These are phyloP conservation scores for Kingdonia uniflora DNA, from an alignment of 164 flowering plant species.

Conservation along the genomic window DNA sequence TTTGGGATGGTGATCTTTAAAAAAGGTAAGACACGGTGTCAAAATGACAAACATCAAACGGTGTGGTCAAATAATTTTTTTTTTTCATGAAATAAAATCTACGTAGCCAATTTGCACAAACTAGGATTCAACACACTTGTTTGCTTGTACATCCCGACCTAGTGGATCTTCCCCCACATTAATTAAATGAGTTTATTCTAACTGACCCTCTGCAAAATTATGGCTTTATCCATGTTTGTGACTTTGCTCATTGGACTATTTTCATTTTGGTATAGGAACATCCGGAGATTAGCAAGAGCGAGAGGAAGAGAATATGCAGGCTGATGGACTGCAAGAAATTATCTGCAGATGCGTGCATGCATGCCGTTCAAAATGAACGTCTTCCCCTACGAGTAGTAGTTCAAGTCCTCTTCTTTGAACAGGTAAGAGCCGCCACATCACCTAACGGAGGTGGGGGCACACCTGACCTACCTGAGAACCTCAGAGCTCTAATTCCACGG, in stretches of 20 bases:
- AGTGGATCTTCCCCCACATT: too few species aligned
- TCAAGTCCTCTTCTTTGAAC: conserved; percentile 95
- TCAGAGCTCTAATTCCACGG: conserved; percentile 25
- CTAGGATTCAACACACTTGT: too few species aligned
- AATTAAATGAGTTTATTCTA: too few species aligned
- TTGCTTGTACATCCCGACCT: too few species aligned
- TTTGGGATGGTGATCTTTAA: too few species aligned
- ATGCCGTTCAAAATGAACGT: conserved; percentile 92
- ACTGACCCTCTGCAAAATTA: too few species aligned
- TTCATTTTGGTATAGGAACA: conserved; percentile 50
- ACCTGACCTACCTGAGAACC: conserved; percentile 48
- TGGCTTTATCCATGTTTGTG: not conserved
- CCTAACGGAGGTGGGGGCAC: conserved; percentile 37
- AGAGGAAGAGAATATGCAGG: conserved; percentile 77
- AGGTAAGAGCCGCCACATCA: conserved; percentile 50
- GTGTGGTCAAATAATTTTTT: too few species aligned
- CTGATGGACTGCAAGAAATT: conserved; percentile 93
- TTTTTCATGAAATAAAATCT: too few species aligned
- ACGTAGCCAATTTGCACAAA: too few species aligned
- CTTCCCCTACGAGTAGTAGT: conserved; percentile 82
- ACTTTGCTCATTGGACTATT: not conserved
- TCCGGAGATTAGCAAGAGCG: conserved; percentile 67
- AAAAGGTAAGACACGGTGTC: too few species aligned
- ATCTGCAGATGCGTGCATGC: conserved; percentile 86
- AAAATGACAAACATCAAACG: too few species aligned